phyloP scores from a whole-genome alignment of 2,329 filamentous ascomycete genomes.

The Fragosphaeria purpurea region DNA sequence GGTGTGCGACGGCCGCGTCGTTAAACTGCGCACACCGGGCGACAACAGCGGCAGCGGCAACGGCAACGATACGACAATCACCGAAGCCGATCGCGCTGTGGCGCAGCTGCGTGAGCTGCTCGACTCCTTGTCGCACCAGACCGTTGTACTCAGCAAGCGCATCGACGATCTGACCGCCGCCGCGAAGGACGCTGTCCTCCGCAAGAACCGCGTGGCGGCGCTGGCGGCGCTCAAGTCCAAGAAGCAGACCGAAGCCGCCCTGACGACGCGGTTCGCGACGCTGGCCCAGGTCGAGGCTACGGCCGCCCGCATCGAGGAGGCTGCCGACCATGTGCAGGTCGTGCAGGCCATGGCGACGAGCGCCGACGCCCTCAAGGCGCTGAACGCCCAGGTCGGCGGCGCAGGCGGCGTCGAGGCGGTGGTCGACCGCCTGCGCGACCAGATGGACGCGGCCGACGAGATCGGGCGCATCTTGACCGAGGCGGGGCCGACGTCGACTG shows the following conservation, averaged over 20 bases:
- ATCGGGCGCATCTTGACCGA: slow-evolving; percentile 69
- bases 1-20: slow-evolving; percentile 53
- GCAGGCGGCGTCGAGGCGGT: slow-evolving; percentile 65
- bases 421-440: slow-evolving; percentile 63
- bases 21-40: slow-evolving; percentile 59
- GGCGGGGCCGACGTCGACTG: slow-evolving; percentile 23
- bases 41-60: slow-evolving; percentile 31
- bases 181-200: slow-evolving; percentile 53
- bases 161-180: slow-evolving; percentile 53
- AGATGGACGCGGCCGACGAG: slow-evolving; percentile 77
- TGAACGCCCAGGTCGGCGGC: slow-evolving; percentile 72
- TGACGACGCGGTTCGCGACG: slow-evolving; percentile 11
- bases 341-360: slow-evolving; percentile 75
- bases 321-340: slow-evolving; percentile 73
- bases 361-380: slow-evolving; percentile 56
- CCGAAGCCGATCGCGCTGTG: slow-evolving; percentile 69
- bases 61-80: slow-evolving; percentile 52
- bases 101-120: slow-evolving; percentile 76
- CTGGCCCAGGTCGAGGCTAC: slow-evolving; percentile 69
- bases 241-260: slow-evolving; percentile 65
- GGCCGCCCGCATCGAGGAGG: slow-evolving; percentile 74
- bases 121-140: slow-evolving; percentile 62
- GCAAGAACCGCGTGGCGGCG: slow-evolving; percentile 66
- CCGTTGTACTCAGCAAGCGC: slow-evolving; percentile 54
- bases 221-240: slow-evolving; percentile 71